Percentiles rank a stretch among this genome's conserved stretches.
Conservation (phyloP, 192 early-diverging fungal species). For the Coemansia sp. region DNA sequence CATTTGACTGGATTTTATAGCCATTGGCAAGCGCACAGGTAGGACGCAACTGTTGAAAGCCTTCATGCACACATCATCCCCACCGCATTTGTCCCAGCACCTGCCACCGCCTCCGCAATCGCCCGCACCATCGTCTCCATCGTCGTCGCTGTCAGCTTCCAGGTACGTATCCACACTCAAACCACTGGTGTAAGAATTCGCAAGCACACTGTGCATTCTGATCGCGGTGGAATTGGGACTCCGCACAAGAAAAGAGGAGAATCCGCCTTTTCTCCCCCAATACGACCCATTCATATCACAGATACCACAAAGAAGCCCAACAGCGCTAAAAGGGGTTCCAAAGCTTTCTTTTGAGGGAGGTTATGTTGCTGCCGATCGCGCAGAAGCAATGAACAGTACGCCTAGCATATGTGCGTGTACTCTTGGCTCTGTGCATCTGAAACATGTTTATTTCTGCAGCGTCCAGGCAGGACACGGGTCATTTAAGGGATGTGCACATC, state of each 20-base stretch:
- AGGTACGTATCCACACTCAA: not conserved
- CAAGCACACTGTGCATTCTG: not conserved
- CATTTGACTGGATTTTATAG: not conserved
- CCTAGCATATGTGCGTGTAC: too few relatives aligned
- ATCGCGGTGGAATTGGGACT: not conserved
- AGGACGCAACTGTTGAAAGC: not conserved
- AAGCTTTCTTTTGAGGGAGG: too few relatives aligned
- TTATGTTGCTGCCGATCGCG: too few relatives aligned
- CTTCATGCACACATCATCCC: conserved; percentile 10
- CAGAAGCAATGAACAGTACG: too few relatives aligned
- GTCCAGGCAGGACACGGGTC: too few relatives aligned
- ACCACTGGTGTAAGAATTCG: not conserved
- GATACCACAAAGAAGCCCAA: too few relatives aligned
- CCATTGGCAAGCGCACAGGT: not conserved
- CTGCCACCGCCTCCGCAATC: conserved; percentile 2
- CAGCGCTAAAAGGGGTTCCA: too few relatives aligned
- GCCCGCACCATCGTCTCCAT: conserved; percentile 7
- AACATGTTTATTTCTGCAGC: too few relatives aligned
- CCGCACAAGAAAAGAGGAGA: not conserved
- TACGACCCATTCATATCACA: not conserved
- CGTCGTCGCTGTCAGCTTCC: conserved; percentile 9
- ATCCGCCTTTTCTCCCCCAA: not conserved
- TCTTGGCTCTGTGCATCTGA: too few relatives aligned
- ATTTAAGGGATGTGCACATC: too few relatives aligned
- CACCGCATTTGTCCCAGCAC: conserved; percentile 5